These are phyloP conservation scores for Amanita molliuscula DNA, from an alignment of 768 basidiomycete genomes.

Conservation along the genomic window DNA sequence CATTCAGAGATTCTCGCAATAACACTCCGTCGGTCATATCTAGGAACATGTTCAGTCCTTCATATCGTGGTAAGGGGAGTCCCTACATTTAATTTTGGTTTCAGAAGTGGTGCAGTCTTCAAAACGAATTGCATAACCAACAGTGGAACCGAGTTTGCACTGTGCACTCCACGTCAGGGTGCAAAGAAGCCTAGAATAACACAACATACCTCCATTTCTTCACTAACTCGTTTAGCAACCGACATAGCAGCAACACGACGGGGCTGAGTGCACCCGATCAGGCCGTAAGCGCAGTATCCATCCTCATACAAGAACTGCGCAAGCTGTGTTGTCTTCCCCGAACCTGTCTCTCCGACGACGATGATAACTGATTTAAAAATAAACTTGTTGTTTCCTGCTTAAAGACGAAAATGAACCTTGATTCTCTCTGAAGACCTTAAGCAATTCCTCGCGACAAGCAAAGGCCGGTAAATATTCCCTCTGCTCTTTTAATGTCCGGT, in stretches of 20 bases:
- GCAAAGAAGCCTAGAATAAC: not conserved
- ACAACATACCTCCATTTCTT: conserved; percentile 87
- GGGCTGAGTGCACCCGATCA: conserved; percentile 96
- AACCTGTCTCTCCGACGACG: conserved; percentile 99
- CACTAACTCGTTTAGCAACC: conserved; percentile 98
- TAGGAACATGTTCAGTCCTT: conserved; percentile 18
- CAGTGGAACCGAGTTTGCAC: conserved; percentile 84
- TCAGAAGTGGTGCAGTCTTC: conserved; percentile 93
- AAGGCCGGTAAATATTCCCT: conserved; percentile 96
- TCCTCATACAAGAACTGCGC: conserved; percentile 96
- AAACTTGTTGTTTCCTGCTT: not conserved
- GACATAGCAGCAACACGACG: conserved; percentile 99
- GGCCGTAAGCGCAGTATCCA: conserved; percentile 81
- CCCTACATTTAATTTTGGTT: conserved; percentile 93
- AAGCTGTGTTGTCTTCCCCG: conserved; percentile 96
- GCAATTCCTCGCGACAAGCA: conserved; percentile 88
- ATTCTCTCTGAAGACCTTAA: conserved; percentile 84
- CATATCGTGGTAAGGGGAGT: not conserved
- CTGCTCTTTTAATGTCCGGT: conserved; percentile 84
- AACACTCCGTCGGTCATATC: conserved; percentile 99
- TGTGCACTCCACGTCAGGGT: conserved; percentile 15
- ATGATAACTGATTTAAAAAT: conserved; percentile 55
- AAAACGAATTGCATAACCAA: conserved; percentile 97
- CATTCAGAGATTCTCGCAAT: conserved; percentile 95
- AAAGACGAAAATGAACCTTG: conserved; percentile 52